Base-by-base conservation (phyloP, 2,329 filamentous ascomycete species). In the Alternaria ventricosa region DNA sequence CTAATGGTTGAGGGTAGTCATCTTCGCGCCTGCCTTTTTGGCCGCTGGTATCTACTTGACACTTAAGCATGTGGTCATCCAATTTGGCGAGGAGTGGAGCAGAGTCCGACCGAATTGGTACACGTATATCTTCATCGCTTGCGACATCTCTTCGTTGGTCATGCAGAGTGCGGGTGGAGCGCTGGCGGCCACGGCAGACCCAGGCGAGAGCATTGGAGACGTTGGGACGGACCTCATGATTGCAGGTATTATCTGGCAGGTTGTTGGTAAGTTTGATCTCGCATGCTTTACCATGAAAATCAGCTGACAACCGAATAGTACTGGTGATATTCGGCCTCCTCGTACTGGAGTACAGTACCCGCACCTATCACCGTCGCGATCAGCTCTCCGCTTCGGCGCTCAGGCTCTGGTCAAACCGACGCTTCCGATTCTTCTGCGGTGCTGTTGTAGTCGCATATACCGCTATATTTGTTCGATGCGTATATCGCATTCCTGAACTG, bases 61-160 rank as follows among this genome's bases (percentile, higher is more conserved):
- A 6, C 79, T 89, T 4, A 85, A 86, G 25, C 85, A 87, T 46
- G 81, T 88, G 56, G 84, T 88, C 51, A 74, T 84, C 15, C 79
- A 82, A 45, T 85, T 88, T 61, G 87, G 87, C 30, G 60, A 69
- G 13, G 30, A 61, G 11, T 71, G 73, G 66, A 70, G 64, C 6
- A 56, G 71, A n/a, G 25, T 78, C 6, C 36, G 64, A n/a, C 74
- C 75, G 3, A 55, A 33, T 1, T 75, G 83, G 50, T 88, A 88
- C 73, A 87, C 87, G 8, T 84, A 84, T 75, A 82, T 88, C 60
- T 89, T 89, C 77, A 85, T 89, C 67, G 74, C 79, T 25, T 87
- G 85, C 69, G 87, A 89, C 67, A 67, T 89, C 28, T 69, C 85
- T 51, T 85, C 83, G n/a, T 81, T 89, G 41, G 67, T 87, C 10